Evolutionary conservation across 2,329 filamentous ascomycete genomes (phyloP), one percentile per base, ranked within the genome.

Genomic region (Drechslerella stenobrocha): DNA sequence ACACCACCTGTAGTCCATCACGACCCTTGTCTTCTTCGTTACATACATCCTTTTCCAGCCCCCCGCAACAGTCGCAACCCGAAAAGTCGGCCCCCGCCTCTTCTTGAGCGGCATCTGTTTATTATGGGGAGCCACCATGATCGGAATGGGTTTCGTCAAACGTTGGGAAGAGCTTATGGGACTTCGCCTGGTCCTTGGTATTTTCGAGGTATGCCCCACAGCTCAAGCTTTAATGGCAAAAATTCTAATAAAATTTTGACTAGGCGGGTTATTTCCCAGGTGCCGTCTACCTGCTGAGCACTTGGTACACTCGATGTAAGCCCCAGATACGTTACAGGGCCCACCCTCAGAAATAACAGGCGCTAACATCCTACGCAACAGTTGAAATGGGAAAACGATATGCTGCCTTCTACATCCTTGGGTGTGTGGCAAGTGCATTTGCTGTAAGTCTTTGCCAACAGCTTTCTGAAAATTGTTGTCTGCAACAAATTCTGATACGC

Each of bases 271-370:
- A 87, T 76, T 89, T 89, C 75, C 86, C 86, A 0, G 82, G 83
- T 52, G 86, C 82, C 51, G 84, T 87, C 0, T 89, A 88, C 73
- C 77, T 89, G 3, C 80, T 90, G n/a, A 86, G 83, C 65, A 87
- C 84, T 32, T 90, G 86, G 86, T 88, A 87, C 73, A 85, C 84
- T 0, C 77, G 84, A 75, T 86, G 82, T 83, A 75, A 79, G 80
- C 23, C 15, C 1, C 9, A 11, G 6, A 11, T 32, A 5, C 23
- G 42, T 30, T 7, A 13, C 9, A 23, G 8, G 30, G n/a, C 1
- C 11, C 11, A 35, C 1, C 13, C 13, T 8, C 37, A 30, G 1
- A 13, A n/a, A 1, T 23, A 4, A 26, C 30, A 11, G n/a, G 26
- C 6, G 9, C 18, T 18, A 2, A 37, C 37, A 34, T 46, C 50